Percentiles rank a stretch among this genome's conserved stretches.
Evolutionary conservation across 2,329 filamentous ascomycete species (phyloP).

Genomic region (Sporothrix inflata): DNA sequence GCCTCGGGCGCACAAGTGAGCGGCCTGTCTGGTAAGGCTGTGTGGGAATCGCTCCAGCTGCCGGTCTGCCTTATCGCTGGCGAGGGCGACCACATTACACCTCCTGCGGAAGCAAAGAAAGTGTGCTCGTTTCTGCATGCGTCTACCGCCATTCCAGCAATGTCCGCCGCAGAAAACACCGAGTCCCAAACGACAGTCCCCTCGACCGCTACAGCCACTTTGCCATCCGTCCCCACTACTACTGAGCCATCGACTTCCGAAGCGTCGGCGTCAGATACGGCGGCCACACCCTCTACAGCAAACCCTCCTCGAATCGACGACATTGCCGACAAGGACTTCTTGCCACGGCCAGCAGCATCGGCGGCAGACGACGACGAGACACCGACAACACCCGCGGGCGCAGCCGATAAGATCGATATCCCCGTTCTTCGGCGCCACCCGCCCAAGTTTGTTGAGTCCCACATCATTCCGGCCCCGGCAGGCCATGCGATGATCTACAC

Average conservation of each 20-base stretch:
- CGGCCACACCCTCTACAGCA: neutral
- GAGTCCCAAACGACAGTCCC: neutral
- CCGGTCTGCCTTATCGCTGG: slow-evolving; percentile 81
- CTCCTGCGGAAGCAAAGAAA: slow-evolving; percentile 41
- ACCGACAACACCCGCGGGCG: slow-evolving; percentile 52
- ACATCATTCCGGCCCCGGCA: slow-evolving; percentile 74
- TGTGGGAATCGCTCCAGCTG: slow-evolving; percentile 72
- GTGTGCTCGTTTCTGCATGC: slow-evolving; percentile 38
- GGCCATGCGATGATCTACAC: slow-evolving; percentile 85
- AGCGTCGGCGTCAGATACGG: neutral
- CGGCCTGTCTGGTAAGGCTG: slow-evolving; percentile 68
- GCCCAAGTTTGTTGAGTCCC: slow-evolving; percentile 64
- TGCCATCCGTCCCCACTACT: neutral
- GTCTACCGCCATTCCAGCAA: neutral
- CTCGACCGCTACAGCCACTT: neutral
- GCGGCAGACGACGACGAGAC: slow-evolving; percentile 45
- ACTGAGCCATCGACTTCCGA: neutral
- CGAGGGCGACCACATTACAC: slow-evolving; percentile 73
- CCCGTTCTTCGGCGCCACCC: slow-evolving; percentile 55
- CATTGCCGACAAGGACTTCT: slow-evolving; percentile 46
- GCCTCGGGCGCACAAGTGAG: slow-evolving; percentile 54
- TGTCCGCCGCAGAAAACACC: neutral
- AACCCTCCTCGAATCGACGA: slow-evolving; percentile 39
- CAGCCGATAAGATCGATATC: slow-evolving; percentile 42
- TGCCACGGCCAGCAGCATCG: neutral